Evolutionary conservation across 2,329 filamentous ascomycete species (phyloP), one percentile per base, ranked within the genome.

Genomic region (Verticillium klebahnii): DNA sequence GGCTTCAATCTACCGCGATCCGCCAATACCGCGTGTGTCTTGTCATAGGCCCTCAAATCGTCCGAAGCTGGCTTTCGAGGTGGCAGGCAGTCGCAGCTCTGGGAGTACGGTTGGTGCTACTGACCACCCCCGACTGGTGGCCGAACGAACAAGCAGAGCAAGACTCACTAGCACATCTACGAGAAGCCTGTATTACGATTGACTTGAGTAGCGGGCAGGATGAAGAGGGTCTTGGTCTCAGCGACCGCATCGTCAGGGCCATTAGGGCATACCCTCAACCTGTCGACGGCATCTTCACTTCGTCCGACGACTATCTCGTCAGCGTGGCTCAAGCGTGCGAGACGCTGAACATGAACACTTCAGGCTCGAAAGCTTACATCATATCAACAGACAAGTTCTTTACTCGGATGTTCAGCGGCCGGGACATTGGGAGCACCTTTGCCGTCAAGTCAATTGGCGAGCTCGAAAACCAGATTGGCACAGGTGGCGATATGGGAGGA

Each of bases 121-220:
- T 77, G 15, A 61, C 69, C 15, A 65, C 70, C 0, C 75, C 72
- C 5, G 75, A 79, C 65, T 79, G 75, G 75, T 65, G 78, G n/a
- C 64, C 76, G 62, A 65, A 67, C 14, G 60, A 63, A 31, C 50
- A 36, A 25, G 55, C 58, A 15, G 45, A 25, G 8, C 5, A 12
- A 12, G 23, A 8, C 12, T 56, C 52, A 23, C 68, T 69, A 58
- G 63, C 68, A 2, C 60, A 71, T 58, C 66, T 70, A 31, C 69
- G 73, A 1, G 73, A 76, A 29, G 73, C 66, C 1, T 75, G 77
- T 57, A 61, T 76, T 23, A 62, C 67, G 2, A 55, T 68, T n/a
- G 65, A 71, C 34, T 69, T 75, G n/a, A 66, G 61, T 2, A 56
- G 58, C 1, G 72, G 75, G 29, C 29, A 29, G 40, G 67, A 63